These are phyloP conservation scores for Claviceps sp. DNA, from an alignment of 2,329 filamentous ascomycete species.

Conservation along the genomic window DNA sequence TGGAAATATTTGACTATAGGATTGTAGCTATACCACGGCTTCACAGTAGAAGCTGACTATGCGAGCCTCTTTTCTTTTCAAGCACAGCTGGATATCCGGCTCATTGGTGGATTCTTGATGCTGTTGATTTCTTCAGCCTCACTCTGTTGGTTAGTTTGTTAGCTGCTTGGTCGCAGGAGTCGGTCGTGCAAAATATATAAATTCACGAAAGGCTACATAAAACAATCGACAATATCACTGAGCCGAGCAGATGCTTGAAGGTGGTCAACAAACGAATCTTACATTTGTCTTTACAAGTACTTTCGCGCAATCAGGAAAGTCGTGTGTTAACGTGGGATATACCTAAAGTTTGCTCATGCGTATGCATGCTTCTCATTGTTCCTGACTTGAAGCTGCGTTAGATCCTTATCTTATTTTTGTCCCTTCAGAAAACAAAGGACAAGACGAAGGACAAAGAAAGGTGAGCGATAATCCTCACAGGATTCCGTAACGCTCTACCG, in stretches of 20 bases:
- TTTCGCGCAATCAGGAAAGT: no score
- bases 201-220: neutral
- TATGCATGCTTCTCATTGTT: no score
- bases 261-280: no score
- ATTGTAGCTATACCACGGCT: neutral
- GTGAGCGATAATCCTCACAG: no score
- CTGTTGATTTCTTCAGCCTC: conserved; percentile 41
- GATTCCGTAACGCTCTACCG: no score
- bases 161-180: neutral
- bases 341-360: no score
- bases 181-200: neutral
- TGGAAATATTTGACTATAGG: neutral
- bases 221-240: neutral
- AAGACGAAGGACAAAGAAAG: no score
- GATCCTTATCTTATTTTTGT: no score
- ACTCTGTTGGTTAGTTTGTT: neutral
- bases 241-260: neutral
- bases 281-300: no score
- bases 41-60: neutral
- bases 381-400: no score
- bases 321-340: no score
- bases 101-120: conserved; percentile 59
- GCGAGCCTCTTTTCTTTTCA: neutral
- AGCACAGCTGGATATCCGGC: neutral
- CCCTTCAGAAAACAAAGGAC: no score